Conservation (phyloP, 441 rosid genomes). For the Jatropha multifida region DNA sequence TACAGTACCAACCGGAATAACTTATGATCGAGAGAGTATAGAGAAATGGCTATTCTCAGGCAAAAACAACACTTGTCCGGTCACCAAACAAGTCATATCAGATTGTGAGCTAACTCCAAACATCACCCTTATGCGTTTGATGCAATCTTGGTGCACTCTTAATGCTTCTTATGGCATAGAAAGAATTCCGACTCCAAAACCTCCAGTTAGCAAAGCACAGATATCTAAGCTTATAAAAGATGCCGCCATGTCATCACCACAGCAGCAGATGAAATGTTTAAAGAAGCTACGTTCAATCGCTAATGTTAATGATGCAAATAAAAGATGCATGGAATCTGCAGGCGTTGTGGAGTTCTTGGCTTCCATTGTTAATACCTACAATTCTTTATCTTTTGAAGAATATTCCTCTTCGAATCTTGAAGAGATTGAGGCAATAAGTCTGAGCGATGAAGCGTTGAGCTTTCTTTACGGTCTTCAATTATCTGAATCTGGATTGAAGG, state of each 20-base stretch:
- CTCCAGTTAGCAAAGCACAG: constrained; percentile 54
- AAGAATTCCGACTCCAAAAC: constrained; percentile 79
- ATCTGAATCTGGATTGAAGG: constrained; percentile 59
- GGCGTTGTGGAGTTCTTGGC: constrained; percentile 69
- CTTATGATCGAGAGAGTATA: constrained; percentile 74
- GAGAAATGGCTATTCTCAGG: constrained; percentile 63
- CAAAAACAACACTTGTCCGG: constrained; percentile 59
- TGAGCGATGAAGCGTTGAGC: constrained; percentile 59
- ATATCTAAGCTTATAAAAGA: constrained; percentile 52
- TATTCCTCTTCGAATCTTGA: neutral
- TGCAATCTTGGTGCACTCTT: constrained; percentile 89
- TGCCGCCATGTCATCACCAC: constrained; percentile 41
- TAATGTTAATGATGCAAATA: constrained; percentile 49
- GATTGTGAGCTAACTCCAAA: constrained; percentile 78
- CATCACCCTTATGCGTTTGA: constrained; percentile 69
- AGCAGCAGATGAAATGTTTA: constrained; percentile 48
- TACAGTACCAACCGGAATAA: constrained; percentile 64
- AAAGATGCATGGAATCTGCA: constrained; percentile 68
- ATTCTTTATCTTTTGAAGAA: constrained; percentile 22
- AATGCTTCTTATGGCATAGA: constrained; percentile 72
- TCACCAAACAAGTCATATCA: constrained; percentile 58
- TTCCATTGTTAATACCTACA: constrained; percentile 34
- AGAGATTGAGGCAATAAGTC: constrained; percentile 34
- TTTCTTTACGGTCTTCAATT: constrained; percentile 54
- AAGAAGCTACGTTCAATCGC: constrained; percentile 54